Base-by-base conservation (phyloP, 2,329 filamentous ascomycete species). In the Colletotrichum eremochloae region DNA sequence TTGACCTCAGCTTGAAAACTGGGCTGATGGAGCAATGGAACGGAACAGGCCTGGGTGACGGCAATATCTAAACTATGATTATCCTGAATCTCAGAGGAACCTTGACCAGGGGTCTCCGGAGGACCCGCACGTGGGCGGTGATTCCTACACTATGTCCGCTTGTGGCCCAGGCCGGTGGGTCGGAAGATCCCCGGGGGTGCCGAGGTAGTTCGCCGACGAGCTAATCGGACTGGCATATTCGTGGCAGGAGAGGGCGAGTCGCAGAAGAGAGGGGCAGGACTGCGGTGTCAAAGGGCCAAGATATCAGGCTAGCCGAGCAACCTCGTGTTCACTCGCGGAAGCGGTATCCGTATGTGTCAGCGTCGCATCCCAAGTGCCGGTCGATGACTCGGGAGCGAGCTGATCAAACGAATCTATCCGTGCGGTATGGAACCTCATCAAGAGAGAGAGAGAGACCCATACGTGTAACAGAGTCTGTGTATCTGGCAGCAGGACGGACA, bases 1-100 rank as follows among this genome's bases (percentile, higher is more conserved):
- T 36, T 69, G 69, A 72, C 69, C 69, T 63, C 69, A 60, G 52
- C 65, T 69, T 60, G 69, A 69, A 69, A 64, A 69, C 68, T 61
- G 69, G 58, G 69, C 69, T 60, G 58, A 58, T 44, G 64, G 68
- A 40, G 68, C 31, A 61, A 42, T 48, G 29, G 42, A 24, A 24
- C 24, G 24, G 24, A 24, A 24, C 24, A 24, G 24, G 24, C 24
- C 24, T 24, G 24, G 24, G 24, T 24, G 24, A 24, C 24, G 24
- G 24, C 24, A 24, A 24, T 24, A 36, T 20, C 14, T 18, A 12
- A 46, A 9, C 8, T 40, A n/a, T 44, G 44, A 48, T 31, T 40
- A 8, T 31, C 31, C 0, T 31, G 20, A 48, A 48, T 50, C 60
- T 40, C 24, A 2, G 31, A 36, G 5, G 18, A n/a, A 11, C 14